Percentiles rank a stretch among this genome's conserved stretches.
These are phyloP conservation scores for Nitzschia inconspicua DNA, from an alignment of 108 stramenopile species.

Conservation along the genomic window DNA sequence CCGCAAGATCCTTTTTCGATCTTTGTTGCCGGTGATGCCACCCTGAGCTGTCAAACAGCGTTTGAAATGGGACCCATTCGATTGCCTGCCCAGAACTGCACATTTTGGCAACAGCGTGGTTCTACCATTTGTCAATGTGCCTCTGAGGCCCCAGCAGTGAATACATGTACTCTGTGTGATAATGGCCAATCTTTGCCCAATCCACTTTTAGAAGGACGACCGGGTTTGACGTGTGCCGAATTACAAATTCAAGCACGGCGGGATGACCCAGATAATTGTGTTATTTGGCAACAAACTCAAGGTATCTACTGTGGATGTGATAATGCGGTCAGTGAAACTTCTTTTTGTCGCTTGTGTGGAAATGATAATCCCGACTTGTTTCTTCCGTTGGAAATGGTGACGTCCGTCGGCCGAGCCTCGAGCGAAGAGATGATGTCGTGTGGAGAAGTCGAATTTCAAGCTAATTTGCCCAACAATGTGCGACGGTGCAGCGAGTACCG, in stretches of 20 bases:
- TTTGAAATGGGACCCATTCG: slow-evolving; percentile 14
- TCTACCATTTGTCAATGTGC: slow-evolving; percentile 22
- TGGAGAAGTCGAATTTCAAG: slow-evolving; percentile 13
- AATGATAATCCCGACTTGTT: not conserved
- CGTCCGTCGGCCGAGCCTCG: not conserved
- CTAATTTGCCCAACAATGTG: no score
- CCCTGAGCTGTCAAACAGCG: slow-evolving; percentile 16
- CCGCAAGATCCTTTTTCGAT: slow-evolving; percentile 4
- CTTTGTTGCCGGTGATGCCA: not conserved
- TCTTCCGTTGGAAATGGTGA: not conserved
- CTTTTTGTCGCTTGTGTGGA: slow-evolving; percentile 8
- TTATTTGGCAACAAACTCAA: slow-evolving; percentile 14
- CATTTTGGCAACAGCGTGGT: slow-evolving; percentile 28
- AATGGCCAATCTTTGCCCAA: slow-evolving; percentile 17
- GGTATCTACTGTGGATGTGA: slow-evolving; percentile 27
- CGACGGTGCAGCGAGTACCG: no score
- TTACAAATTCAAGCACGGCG: slow-evolving; percentile 26
- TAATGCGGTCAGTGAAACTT: not conserved
- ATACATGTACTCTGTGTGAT: slow-evolving; percentile 27
- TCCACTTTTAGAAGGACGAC: slow-evolving; percentile 1
- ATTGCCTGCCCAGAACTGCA: slow-evolving; percentile 18
- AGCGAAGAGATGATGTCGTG: not conserved
- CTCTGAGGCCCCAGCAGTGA: not conserved
- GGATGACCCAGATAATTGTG: slow-evolving; percentile 14
- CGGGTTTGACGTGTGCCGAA: slow-evolving; percentile 12